These are phyloP conservation scores for Stipa capillata DNA, from an alignment of 176 grass and related monocot genomes.

Conservation along the genomic window DNA sequence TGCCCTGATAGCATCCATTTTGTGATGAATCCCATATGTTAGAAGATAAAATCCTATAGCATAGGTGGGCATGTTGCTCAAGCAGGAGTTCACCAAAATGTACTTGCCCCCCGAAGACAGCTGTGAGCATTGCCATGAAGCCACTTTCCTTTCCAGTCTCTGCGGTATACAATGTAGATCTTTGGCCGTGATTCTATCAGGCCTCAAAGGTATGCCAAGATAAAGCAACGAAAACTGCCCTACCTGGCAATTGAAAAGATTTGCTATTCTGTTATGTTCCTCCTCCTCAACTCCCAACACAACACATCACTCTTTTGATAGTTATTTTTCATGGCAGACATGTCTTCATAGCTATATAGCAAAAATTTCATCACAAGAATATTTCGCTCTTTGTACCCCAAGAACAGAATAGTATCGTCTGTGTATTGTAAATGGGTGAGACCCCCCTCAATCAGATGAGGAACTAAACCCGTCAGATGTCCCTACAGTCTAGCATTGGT, in stretches of 20 bases:
- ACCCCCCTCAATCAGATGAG: not conserved
- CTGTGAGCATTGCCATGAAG: too few species aligned
- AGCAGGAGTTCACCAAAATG: too few species aligned
- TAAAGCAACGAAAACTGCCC: not conserved
- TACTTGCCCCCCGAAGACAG: too few species aligned
- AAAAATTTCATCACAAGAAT: not conserved
- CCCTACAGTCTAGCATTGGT: fast-evolving
- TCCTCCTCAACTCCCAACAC: not conserved
- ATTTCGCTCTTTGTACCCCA: fast-evolving
- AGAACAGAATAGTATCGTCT: not conserved
- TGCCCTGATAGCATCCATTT: too few species aligned
- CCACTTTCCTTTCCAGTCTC: too few species aligned
- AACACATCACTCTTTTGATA: not conserved
- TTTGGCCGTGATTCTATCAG: fast-evolving
- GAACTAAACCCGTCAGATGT: not conserved
- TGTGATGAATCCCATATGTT: too few species aligned
- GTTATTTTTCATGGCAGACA: not conserved
- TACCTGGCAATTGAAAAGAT: not conserved
- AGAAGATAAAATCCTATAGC: too few species aligned
- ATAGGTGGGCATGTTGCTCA: too few species aligned
- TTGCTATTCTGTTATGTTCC: not conserved
- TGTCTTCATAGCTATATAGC: not conserved
- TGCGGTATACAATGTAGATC: too few species aligned
- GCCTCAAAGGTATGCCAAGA: fast-evolving
- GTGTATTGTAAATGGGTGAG: not conserved